These are phyloP conservation scores for Podosphaera fusca DNA, from an alignment of 2,329 filamentous ascomycete genomes.

Conservation along the genomic window DNA sequence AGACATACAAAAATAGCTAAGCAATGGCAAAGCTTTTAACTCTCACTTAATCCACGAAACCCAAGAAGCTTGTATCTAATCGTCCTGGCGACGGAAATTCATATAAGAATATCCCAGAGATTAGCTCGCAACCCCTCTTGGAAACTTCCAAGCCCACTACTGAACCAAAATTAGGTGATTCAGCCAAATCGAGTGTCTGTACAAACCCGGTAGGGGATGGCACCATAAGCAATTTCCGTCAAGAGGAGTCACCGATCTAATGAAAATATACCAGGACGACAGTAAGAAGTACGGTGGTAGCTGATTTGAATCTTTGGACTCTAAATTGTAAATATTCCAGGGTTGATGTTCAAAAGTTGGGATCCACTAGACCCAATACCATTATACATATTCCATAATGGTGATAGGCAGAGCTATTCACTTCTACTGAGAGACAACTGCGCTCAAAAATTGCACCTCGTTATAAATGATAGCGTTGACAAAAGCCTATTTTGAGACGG, in stretches of 20 bases:
- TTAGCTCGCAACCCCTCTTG: no score
- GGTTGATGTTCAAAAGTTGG: neutral
- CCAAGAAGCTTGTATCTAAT: no score
- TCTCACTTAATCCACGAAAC: no score
- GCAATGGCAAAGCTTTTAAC: no score
- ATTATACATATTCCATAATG: neutral
- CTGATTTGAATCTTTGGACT: neutral
- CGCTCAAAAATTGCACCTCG: neutral
- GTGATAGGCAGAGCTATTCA: neutral
- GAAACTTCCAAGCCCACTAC: no score
- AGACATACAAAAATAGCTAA: no score
- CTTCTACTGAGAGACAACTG: neutral
- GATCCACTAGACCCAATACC: neutral
- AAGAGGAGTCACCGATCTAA: conserved; percentile 16
- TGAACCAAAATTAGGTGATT: no score
- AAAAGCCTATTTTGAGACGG: neutral
- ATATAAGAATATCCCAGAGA: no score
- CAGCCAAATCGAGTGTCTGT: no score
- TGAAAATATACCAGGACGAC: neutral
- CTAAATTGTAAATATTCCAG: neutral
- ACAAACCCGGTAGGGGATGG: no score
- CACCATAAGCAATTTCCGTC: no score
- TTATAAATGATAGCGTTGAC: neutral
- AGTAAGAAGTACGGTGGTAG: neutral
- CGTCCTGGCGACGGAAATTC: no score